Conservation (phyloP, 129 eudicot species). For the Deinandra increscens region DNA sequence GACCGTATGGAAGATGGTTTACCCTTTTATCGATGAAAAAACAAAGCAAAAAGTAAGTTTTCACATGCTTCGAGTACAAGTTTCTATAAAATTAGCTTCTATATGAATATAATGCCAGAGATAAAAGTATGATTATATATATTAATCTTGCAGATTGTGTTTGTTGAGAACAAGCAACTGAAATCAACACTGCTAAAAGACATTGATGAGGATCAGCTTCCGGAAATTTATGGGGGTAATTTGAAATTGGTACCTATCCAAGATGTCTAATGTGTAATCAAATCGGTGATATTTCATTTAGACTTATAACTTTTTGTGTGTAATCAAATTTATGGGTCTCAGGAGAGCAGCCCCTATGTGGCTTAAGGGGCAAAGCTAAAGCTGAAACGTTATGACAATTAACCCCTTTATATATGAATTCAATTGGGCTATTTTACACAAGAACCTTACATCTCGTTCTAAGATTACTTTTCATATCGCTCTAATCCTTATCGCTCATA, state of each 20-base stretch:
- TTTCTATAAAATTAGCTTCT: neutral
- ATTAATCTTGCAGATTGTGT: conserved; percentile 55
- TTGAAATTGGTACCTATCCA: conserved; percentile 56
- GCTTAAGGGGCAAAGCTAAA: too few species aligned
- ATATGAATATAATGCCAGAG: neutral
- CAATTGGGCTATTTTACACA: too few species aligned
- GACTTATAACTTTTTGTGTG: neutral
- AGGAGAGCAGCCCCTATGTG: too few species aligned
- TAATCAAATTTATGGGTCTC: too few species aligned
- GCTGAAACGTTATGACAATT: too few species aligned
- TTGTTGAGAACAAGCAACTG: conserved; percentile 72
- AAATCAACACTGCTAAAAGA: conserved; percentile 63
- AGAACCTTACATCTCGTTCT: too few species aligned
- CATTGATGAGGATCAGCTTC: conserved; percentile 84
- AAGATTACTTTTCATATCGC: too few species aligned
- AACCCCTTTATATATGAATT: too few species aligned
- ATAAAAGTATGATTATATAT: neutral
- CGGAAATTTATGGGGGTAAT: conserved; percentile 76
- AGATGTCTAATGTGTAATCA: conserved; percentile 17
- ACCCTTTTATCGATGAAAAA: conserved; percentile 81
- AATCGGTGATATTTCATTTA: neutral
- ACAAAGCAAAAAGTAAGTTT: conserved; percentile 74
- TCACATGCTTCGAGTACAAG: neutral
- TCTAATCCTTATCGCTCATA: too few species aligned
- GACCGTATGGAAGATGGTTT: conserved; percentile 84